phyloP scores from a whole-genome alignment of 2,329 filamentous ascomycete genomes.

The Onygenales sp. region DNA sequence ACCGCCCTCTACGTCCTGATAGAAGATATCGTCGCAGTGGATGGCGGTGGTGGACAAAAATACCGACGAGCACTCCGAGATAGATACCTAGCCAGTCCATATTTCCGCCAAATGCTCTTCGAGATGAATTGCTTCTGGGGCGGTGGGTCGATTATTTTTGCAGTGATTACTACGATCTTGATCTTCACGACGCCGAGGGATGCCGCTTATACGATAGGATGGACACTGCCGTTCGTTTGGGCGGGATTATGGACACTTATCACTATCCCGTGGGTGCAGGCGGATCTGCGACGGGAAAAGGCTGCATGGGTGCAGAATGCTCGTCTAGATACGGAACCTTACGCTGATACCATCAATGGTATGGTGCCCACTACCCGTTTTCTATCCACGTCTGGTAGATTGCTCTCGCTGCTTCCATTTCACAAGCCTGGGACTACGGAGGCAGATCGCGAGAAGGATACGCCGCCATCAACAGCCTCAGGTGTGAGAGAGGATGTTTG shows the following conservation, averaged over 20 bases:
- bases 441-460: not conserved
- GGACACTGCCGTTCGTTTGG: conserved; percentile 36
- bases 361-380: conserved; percentile 29
- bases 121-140: conserved; percentile 51
- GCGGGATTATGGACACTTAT: conserved; percentile 34
- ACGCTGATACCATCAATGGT: conserved; percentile 28
- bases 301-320: conserved; percentile 30
- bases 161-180: conserved; percentile 38
- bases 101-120: conserved; percentile 46
- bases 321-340: conserved; percentile 26
- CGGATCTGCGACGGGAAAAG: conserved; percentile 36
- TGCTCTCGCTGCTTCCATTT: conserved; percentile 11
- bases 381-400: conserved; percentile 17
- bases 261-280: conserved; percentile 38
- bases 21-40: conserved; percentile 59
- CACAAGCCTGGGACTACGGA: conserved; percentile 6
- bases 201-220: conserved; percentile 40
- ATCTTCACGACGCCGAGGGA: conserved; percentile 40
- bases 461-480: not conserved
- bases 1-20: conserved; percentile 57
- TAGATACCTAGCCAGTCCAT: conserved; percentile 45
- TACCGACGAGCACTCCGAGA: conserved; percentile 43
- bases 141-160: conserved; percentile 40
- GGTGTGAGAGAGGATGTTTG: not conserved
- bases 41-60: conserved; percentile 49